Percentiles rank a stretch among this genome's conserved stretches.
These are phyloP conservation scores for Euphorbia peplus DNA, from an alignment of 345 rosid species.

Conservation along the genomic window DNA sequence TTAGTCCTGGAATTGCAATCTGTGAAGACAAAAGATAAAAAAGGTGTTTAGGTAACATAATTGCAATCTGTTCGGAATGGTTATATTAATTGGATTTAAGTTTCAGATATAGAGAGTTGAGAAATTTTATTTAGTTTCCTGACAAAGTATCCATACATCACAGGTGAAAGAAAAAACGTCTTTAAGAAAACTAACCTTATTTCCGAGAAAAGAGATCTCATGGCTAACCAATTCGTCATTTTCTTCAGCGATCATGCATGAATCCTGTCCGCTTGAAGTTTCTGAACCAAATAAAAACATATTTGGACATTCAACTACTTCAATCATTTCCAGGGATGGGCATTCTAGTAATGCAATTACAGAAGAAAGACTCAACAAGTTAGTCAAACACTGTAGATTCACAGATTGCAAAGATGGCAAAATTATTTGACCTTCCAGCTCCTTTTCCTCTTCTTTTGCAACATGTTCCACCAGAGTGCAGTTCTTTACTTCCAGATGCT, in stretches of 20 bases:
- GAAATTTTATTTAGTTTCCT: no score
- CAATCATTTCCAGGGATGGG: neutral
- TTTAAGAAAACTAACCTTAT: slow-evolving; percentile 12
- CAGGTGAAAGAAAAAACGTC: no score
- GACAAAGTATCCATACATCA: no score
- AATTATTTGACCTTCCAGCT: neutral
- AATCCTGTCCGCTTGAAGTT: no score
- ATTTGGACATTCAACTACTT: neutral
- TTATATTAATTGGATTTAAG: no score
- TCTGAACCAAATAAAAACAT: neutral
- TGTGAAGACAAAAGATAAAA: neutral
- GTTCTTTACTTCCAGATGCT: no score
- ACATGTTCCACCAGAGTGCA: neutral
- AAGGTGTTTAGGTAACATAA: no score
- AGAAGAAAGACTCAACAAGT: neutral
- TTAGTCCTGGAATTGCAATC: neutral
- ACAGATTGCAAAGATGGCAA: neutral
- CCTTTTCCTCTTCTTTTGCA: neutral
- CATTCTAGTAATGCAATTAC: neutral
- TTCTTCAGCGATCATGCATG: no score
- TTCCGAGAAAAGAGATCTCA: neutral
- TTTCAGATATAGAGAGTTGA: no score
- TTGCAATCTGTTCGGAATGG: no score
- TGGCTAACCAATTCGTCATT: neutral
- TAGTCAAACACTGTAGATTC: neutral